Percentiles rank a stretch among this genome's conserved stretches.
phyloP scores from a whole-genome alignment of 1,139 yeast species.

The Debaryomycetaceae sp. region DNA sequence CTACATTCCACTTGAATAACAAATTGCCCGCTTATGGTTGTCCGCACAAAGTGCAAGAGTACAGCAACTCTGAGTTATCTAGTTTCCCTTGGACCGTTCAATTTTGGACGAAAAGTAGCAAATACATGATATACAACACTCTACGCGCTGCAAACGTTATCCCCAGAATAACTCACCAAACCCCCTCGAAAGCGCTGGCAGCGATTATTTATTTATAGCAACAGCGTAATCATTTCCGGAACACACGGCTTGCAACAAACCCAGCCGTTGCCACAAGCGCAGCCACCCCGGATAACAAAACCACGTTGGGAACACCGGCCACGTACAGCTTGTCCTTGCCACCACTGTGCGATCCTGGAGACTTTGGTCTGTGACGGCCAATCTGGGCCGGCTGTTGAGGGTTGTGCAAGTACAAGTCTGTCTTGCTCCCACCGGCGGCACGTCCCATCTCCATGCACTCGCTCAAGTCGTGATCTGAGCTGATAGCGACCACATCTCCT shows the following conservation, averaged over 20 bases:
- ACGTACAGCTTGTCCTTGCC: slow-evolving; percentile 19
- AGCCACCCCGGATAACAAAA: slow-evolving; percentile 53
- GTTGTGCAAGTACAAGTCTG: slow-evolving; percentile 65
- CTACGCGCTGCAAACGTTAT: no score
- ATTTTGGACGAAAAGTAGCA: no score
- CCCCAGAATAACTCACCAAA: no score
- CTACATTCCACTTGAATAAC: no score
- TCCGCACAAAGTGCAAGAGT: no score
- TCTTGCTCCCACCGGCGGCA: slow-evolving; percentile 42
- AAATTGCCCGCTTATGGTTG: no score
- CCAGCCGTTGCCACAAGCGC: slow-evolving; percentile 53
- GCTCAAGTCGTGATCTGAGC: slow-evolving; percentile 58
- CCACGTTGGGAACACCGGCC: slow-evolving; percentile 48
- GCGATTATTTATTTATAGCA: no score
- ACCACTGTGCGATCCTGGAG: slow-evolving; percentile 3
- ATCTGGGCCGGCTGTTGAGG: slow-evolving; percentile 39
- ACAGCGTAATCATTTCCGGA: no score
- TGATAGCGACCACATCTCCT: slow-evolving; percentile 69
- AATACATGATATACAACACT: no score
- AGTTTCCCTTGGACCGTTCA: no score
- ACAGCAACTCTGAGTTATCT: no score
- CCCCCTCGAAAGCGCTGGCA: no score
- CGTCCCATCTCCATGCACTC: slow-evolving; percentile 59
- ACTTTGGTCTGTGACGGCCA: slow-evolving; percentile 9
- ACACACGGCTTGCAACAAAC: slow-evolving; percentile 40